These are phyloP conservation scores for Globisporangium apiculatum DNA, from an alignment of 352 stramenopile genomes.

Conservation along the genomic window DNA sequence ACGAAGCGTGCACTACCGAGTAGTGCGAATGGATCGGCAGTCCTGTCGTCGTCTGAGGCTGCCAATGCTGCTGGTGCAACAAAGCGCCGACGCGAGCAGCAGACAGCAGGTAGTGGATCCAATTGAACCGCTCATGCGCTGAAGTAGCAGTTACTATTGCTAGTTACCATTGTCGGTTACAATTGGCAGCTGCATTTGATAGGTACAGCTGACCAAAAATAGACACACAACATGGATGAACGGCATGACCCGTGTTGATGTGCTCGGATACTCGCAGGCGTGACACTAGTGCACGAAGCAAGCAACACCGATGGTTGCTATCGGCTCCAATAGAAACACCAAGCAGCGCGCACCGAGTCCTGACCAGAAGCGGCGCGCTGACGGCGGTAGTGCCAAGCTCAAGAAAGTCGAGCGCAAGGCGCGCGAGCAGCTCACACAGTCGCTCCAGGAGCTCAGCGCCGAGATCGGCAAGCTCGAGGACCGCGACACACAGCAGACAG, in stretches of 20 bases:
- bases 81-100: too few relatives aligned
- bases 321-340: background rate
- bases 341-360: background rate
- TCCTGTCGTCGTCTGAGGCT: too few relatives aligned
- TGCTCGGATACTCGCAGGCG: too few relatives aligned
- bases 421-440: constrained; percentile 26
- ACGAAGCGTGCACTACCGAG: background rate
- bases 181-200: too few relatives aligned
- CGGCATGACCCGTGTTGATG: too few relatives aligned
- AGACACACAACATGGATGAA: too few relatives aligned
- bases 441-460: constrained; percentile 32
- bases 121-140: background rate
- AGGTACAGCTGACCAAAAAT: too few relatives aligned
- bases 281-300: too few relatives aligned
- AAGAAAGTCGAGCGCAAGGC: constrained; percentile 39
- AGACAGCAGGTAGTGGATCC: background rate
- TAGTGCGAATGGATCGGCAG: background rate
- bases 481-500: constrained; percentile 57
- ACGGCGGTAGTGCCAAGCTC: constrained; percentile 20
- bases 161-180: too few relatives aligned
- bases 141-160: too few relatives aligned
- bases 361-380: background rate
- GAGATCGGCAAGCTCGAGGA: constrained; percentile 57
- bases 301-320: background rate
- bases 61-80: too few relatives aligned